Base-by-base conservation (phyloP, 2,329 filamentous ascomycete species). In the Hymenoscyphus salicellus region DNA sequence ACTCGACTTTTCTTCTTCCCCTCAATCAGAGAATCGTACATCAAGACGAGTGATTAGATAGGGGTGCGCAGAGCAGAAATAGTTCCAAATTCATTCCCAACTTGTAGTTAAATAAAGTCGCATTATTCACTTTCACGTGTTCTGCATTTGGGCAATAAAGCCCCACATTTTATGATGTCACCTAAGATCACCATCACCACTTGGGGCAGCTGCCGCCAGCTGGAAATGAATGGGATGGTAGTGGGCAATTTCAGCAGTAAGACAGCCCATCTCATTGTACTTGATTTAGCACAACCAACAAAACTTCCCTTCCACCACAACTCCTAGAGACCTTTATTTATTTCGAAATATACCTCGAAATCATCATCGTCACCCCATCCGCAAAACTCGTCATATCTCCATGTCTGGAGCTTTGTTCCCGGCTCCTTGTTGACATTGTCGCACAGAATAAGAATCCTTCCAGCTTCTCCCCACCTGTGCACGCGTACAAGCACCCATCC, bases 401-500 rank as follows among this genome's bases (percentile, higher is more conserved):
- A 52, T 52, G 46, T 52, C 46, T 52, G 20, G 46, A 52, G 46
- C 46, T 52, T 52, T 52, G 46, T 52, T 52, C 20, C 23, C 20
- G 5, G 20, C 46, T 52, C 46, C 46, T 52, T 52, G 46, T 52
- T 52, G 46, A 52, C 46, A 26, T 52, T 23, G 46, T 52, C 46
- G 46, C 46, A 52, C 46, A 52, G 46, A 52, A n/a, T n/a, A n/a
- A n/a, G n/a, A n/a, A 26, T 52, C 46, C 46, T 49, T 49, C 43
- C 17, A 20, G 41, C 17, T 49, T 23, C 46, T 52, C 20, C 46
- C 46, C 46, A 23, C 46, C 46, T 26, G 20, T 52, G 46, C 46
- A 52, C 23, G 20, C 46, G 11, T 23, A 14, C 11, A 3, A 26
- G 20, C 20, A 52, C 46, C 14, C 20, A 23, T 52, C 10, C 14